Evolutionary conservation across 2,329 filamentous ascomycete genomes (phyloP).

Genomic region (Apiospora hydei): DNA sequence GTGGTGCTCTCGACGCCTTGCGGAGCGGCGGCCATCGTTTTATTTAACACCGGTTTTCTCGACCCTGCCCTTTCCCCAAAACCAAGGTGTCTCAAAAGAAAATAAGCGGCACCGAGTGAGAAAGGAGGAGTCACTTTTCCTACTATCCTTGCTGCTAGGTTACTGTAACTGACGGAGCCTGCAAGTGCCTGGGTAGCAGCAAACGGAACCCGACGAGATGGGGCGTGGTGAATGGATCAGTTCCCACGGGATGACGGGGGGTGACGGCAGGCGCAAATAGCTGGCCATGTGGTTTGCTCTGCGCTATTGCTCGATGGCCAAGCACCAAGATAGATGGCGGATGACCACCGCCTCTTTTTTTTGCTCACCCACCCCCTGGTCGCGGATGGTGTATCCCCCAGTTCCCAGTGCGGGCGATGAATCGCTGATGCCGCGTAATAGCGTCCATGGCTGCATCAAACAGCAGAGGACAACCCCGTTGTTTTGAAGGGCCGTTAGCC

Average conservation of each 20-base stretch:
- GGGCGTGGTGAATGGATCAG: background rate
- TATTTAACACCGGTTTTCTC: background rate
- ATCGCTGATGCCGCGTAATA: conserved; percentile 15
- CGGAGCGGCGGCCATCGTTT: conserved; percentile 13
- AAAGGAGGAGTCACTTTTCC: background rate
- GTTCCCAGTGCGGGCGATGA: background rate
- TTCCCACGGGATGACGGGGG: conserved; percentile 4
- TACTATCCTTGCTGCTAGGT: background rate
- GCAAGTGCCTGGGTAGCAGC: background rate
- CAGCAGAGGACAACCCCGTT: background rate
- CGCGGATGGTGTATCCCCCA: background rate
- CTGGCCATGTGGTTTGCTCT: background rate
- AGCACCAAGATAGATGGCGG: background rate
- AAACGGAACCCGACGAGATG: background rate
- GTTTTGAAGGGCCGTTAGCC: background rate
- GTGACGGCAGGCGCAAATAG: background rate
- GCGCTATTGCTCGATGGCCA: background rate
- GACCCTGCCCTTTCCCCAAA: background rate
- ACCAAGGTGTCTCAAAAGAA: background rate
- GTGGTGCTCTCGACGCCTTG: conserved; percentile 7
- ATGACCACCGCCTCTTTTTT: background rate
- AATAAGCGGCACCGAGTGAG: conserved; percentile 1
- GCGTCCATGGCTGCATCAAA: conserved; percentile 1
- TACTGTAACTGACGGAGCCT: background rate
- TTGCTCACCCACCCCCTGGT: background rate